phyloP scores from a whole-genome alignment of 352 stramenopile genomes.

The Globisporangium cederbergense region DNA sequence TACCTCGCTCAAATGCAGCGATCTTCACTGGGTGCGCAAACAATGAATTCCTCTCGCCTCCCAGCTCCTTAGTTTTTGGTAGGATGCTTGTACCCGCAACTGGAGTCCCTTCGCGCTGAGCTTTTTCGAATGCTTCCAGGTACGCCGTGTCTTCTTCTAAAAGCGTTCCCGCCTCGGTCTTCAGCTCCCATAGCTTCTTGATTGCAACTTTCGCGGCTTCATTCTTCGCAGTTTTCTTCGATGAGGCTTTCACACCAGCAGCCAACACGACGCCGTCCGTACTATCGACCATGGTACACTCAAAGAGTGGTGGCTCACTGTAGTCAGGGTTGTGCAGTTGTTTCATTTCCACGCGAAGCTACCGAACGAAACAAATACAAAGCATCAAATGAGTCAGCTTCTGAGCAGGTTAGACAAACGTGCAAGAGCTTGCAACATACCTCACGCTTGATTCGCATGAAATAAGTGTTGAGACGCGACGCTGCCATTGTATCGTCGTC shows the following conservation, averaged over 20 bases:
- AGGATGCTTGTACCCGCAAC: constrained; percentile 22
- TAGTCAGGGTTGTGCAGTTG: constrained; percentile 40
- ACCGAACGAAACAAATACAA: not conserved
- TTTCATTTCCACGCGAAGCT: constrained; percentile 49
- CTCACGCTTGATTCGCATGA: constrained; percentile 59
- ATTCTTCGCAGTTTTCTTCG: constrained; percentile 74
- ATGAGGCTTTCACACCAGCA: constrained; percentile 45
- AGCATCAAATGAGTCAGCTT: not conserved
- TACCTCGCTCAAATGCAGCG: constrained; percentile 38
- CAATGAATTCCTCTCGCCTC: constrained; percentile 30
- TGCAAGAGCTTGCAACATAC: constrained; percentile 14
- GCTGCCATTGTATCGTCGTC: constrained; percentile 68
- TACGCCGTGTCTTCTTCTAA: constrained; percentile 56
- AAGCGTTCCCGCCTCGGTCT: constrained; percentile 51
- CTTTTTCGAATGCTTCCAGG: constrained; percentile 42
- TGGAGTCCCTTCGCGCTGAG: constrained; percentile 36
- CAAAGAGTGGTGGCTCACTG: constrained; percentile 59
- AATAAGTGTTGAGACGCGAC: constrained; percentile 53
- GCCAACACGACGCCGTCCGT: constrained; percentile 37
- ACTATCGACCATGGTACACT: constrained; percentile 46
- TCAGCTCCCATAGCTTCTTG: constrained; percentile 75
- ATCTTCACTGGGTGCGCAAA: constrained; percentile 19
- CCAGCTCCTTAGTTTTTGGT: constrained; percentile 38
- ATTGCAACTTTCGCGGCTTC: constrained; percentile 58
- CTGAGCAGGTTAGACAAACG: not conserved